Percentiles rank a stretch among this genome's conserved stretches.
These are phyloP conservation scores for Cercospora zeae-maydis DNA, from an alignment of 2,329 filamentous ascomycete species.

Conservation along the genomic window DNA sequence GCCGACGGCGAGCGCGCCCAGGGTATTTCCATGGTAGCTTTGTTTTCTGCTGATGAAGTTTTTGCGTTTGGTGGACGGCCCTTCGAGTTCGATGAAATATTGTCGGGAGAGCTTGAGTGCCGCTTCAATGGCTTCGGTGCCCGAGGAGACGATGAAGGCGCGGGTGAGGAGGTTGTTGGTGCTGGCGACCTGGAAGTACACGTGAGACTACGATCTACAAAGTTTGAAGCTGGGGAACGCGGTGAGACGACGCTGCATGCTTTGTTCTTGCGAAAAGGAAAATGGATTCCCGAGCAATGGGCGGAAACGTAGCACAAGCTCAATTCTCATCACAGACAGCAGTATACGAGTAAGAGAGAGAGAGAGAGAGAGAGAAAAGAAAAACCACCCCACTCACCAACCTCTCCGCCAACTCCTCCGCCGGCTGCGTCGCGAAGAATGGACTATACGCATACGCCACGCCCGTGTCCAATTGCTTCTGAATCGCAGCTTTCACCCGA, in stretches of 20 bases:
- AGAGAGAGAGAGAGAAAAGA: too few relatives aligned
- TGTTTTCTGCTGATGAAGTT: slow-evolving; percentile 47
- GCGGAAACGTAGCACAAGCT: too few relatives aligned
- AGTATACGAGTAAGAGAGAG: too few relatives aligned
- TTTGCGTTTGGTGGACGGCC: slow-evolving; percentile 39
- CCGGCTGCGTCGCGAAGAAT: slow-evolving; percentile 53
- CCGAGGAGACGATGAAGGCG: slow-evolving; percentile 54
- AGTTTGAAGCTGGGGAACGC: too few relatives aligned
- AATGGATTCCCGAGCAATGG: too few relatives aligned
- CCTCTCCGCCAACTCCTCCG: slow-evolving; percentile 45
- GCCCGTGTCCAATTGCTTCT: slow-evolving; percentile 52
- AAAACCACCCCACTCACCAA: not conserved
- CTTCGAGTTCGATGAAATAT: slow-evolving; percentile 47
- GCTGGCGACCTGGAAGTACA: slow-evolving; percentile 34
- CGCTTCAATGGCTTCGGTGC: slow-evolving; percentile 46
- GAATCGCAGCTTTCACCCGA: slow-evolving; percentile 56
- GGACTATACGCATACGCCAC: slow-evolving; percentile 57
- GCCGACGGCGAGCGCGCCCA: slow-evolving; percentile 46
- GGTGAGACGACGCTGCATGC: too few relatives aligned
- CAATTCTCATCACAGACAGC: too few relatives aligned
- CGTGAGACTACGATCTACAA: too few relatives aligned
- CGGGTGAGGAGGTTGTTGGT: slow-evolving; percentile 51
- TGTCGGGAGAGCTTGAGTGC: slow-evolving; percentile 50
- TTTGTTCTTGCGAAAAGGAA: too few relatives aligned
- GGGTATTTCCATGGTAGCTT: slow-evolving; percentile 52